phyloP scores from a whole-genome alignment of 2,329 filamentous ascomycete species.

The Coleophoma cylindrospora region DNA sequence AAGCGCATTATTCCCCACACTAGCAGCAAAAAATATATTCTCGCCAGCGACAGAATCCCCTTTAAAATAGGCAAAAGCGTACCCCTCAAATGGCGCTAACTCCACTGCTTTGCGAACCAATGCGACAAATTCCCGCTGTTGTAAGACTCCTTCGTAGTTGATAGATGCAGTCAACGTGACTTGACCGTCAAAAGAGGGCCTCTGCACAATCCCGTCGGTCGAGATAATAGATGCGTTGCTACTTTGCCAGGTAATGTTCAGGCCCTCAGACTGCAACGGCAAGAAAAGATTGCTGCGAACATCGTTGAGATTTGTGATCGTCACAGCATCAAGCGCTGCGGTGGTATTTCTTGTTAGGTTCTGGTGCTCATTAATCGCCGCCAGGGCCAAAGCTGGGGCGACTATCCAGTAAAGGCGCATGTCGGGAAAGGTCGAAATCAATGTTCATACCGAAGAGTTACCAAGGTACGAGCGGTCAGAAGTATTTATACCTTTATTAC shows the following conservation, averaged over 20 bases:
- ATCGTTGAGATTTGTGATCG: conserved; percentile 28
- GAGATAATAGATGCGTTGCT: conserved; percentile 27
- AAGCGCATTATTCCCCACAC: conserved; percentile 45
- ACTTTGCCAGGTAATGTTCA: conserved; percentile 30
- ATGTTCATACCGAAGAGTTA: too few relatives aligned
- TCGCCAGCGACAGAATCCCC: conserved; percentile 38
- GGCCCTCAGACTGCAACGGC: conserved; percentile 24
- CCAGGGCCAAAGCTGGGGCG: not conserved
- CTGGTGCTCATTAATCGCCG: not conserved
- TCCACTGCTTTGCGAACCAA: conserved; percentile 28
- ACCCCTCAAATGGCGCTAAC: conserved; percentile 34
- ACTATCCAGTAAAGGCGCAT: not conserved
- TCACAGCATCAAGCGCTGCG: not conserved
- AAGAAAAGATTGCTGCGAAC: conserved; percentile 34
- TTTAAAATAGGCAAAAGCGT: conserved; percentile 48
- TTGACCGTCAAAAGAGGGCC: conserved; percentile 7
- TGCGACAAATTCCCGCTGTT: conserved; percentile 26
- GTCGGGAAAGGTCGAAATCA: too few relatives aligned
- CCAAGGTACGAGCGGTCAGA: too few relatives aligned
- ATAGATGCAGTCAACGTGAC: conserved; percentile 33
- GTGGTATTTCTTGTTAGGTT: not conserved
- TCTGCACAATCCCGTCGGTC: not conserved
- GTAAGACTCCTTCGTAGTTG: conserved; percentile 13
- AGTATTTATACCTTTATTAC: too few relatives aligned
- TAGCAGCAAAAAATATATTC: conserved; percentile 47